Percentiles rank a stretch among this genome's conserved stretches.
Evolutionary conservation across 2,329 filamentous ascomycete genomes (phyloP).

Genomic region (Podosphaera fusca): DNA sequence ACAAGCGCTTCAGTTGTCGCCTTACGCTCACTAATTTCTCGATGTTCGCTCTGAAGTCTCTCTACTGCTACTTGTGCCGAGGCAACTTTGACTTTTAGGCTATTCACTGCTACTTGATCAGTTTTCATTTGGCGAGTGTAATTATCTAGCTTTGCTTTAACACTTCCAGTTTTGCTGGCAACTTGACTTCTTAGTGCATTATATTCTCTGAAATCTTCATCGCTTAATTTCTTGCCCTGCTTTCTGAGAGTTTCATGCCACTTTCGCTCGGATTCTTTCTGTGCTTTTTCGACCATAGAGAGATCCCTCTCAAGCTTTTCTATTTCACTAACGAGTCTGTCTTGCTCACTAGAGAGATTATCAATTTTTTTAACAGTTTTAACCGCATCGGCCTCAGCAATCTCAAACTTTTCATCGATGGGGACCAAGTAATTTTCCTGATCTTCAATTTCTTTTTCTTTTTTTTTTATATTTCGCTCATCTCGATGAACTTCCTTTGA

Average conservation of each 20-base stretch:
- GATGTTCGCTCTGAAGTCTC: constrained; percentile 49
- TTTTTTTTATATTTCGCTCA: constrained; percentile 66
- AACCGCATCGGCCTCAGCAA: constrained; percentile 48
- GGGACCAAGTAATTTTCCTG: constrained; percentile 69
- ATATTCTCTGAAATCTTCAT: constrained; percentile 75
- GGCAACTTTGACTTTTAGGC: constrained; percentile 71
- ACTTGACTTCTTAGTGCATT: constrained; percentile 66
- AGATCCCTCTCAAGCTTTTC: constrained; percentile 62
- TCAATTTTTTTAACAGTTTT: constrained; percentile 44
- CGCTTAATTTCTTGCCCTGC: constrained; percentile 66
- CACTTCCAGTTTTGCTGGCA: constrained; percentile 55
- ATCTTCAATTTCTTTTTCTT: constrained; percentile 72
- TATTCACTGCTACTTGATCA: constrained; percentile 76
- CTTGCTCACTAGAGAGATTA: constrained; percentile 52
- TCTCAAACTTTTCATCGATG: constrained; percentile 73
- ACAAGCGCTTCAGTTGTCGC: constrained; percentile 35
- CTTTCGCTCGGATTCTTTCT: constrained; percentile 68
- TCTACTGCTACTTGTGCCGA: constrained; percentile 49
- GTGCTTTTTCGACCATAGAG: constrained; percentile 66
- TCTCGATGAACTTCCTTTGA: constrained; percentile 54
- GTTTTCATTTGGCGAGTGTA: constrained; percentile 76
- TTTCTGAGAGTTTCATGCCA: constrained; percentile 69
- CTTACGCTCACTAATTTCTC: constrained; percentile 45
- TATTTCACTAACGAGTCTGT: constrained; percentile 43
- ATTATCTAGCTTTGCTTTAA: constrained; percentile 66